Evolutionary conservation across 1,139 yeast genomes (phyloP).

Genomic region (Hanseniaspora uvarum): DNA sequence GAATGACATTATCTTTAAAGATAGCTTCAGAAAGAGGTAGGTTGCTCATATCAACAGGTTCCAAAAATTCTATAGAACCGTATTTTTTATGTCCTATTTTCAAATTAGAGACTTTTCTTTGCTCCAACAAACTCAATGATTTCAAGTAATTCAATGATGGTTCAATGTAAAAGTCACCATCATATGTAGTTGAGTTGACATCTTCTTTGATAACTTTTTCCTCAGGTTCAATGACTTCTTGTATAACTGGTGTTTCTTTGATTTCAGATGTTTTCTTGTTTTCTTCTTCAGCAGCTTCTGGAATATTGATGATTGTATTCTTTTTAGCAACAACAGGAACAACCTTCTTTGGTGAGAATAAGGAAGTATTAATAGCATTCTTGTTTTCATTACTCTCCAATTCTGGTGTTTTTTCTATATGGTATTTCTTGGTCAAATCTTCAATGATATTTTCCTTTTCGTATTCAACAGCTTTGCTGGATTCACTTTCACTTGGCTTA

Average conservation of each 20-base stretch:
- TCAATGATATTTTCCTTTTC: not conserved
- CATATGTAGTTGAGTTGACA: constrained; percentile 26
- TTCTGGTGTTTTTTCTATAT: constrained; percentile 16
- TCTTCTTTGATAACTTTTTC: constrained; percentile 1
- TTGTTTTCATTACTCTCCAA: not conserved
- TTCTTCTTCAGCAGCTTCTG: constrained; percentile 12
- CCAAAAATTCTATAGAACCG: constrained; percentile 66
- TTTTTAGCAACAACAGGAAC: constrained; percentile 6
- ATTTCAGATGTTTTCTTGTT: not conserved
- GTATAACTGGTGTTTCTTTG: not conserved
- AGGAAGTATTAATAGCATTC: not conserved
- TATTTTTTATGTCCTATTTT: constrained; percentile 69
- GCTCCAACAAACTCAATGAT: constrained; percentile 49
- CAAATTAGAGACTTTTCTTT: constrained; percentile 55
- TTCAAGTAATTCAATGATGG: constrained; percentile 62
- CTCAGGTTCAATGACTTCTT: not conserved
- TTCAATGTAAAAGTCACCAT: constrained; percentile 77
- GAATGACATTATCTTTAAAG: constrained; percentile 50
- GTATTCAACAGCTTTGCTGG: not conserved
- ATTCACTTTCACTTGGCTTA: not conserved
- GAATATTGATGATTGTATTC: constrained; percentile 11
- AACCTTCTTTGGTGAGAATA: constrained; percentile 15
- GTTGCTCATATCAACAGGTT: constrained; percentile 73
- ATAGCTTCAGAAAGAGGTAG: constrained; percentile 48
- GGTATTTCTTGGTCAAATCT: constrained; percentile 10